These are phyloP conservation scores for Dioszegia hungarica DNA, from an alignment of 768 basidiomycete species.

Conservation along the genomic window DNA sequence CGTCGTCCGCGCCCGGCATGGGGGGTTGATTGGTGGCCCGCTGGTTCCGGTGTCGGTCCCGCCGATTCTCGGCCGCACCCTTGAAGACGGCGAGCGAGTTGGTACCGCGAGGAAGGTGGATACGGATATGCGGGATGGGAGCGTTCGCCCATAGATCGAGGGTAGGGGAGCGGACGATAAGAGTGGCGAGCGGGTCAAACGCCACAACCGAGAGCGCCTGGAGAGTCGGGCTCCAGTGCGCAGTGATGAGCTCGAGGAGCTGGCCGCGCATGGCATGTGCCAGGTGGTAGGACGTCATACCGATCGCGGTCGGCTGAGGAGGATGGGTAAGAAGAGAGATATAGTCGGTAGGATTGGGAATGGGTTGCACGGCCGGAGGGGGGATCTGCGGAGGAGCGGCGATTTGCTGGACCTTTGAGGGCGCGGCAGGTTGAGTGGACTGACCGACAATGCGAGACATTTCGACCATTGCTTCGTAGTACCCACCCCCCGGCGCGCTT, in stretches of 20 bases:
- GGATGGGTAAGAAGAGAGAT: background rate
- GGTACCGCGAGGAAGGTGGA: slow-evolving; percentile 28
- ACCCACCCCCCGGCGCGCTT: too few species aligned
- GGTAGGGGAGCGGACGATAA: slow-evolving; percentile 23
- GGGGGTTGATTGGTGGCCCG: background rate
- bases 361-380: background rate
- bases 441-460: too few species aligned
- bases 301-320: background rate
- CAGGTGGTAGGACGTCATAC: slow-evolving; percentile 4
- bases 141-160: slow-evolving; percentile 30
- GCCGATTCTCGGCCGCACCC: slow-evolving; percentile 17
- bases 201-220: slow-evolving; percentile 33
- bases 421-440: too few species aligned
- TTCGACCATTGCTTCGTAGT: too few species aligned
- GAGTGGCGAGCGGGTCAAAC: slow-evolving; percentile 28
- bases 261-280: slow-evolving; percentile 17
- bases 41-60: slow-evolving; percentile 6
- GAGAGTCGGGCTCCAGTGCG: slow-evolving; percentile 23
- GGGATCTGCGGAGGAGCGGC: too few species aligned
- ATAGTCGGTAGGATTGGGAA: background rate
- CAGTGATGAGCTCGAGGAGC: slow-evolving; percentile 10
- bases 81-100: slow-evolving; percentile 33
- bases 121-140: slow-evolving; percentile 27
- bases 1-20: background rate
- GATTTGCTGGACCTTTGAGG: too few species aligned